Conservation (phyloP, 805 yeast genomes). For the Cyberlindnera maclurae region DNA sequence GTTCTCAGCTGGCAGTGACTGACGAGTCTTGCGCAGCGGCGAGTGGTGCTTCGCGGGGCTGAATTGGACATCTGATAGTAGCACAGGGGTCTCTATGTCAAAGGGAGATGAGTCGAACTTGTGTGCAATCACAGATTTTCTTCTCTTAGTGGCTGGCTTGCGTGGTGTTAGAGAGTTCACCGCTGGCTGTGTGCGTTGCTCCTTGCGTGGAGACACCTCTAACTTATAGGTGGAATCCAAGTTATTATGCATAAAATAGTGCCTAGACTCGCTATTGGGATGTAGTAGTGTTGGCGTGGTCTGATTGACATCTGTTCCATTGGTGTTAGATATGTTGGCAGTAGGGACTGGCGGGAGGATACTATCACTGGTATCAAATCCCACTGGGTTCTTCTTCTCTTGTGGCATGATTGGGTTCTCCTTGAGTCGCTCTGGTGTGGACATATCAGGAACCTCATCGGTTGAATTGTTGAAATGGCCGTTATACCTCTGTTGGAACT, state of each 20-base stretch:
- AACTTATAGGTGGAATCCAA: slow-evolving; percentile 20
- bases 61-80: slow-evolving; percentile 22
- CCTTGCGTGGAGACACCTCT: slow-evolving; percentile 21
- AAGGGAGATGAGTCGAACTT: slow-evolving; percentile 24
- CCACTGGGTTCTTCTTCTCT: slow-evolving; percentile 8
- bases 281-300: slow-evolving; percentile 21
- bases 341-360: slow-evolving; percentile 22
- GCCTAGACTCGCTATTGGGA: slow-evolving; percentile 9
- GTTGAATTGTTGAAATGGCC: slow-evolving; percentile 4
- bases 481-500: slow-evolving; percentile 13
- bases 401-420: slow-evolving; percentile 25
- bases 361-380: slow-evolving; percentile 24
- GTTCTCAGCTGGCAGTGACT: slow-evolving; percentile 2
- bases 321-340: slow-evolving; percentile 19
- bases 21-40: slow-evolving; percentile 10
- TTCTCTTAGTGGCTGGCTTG: slow-evolving; percentile 13
- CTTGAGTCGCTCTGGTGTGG: slow-evolving; percentile 2
- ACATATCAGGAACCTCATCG: background rate
- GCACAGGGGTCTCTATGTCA: slow-evolving; percentile 22
- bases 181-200: slow-evolving; percentile 8
- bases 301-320: slow-evolving; percentile 22
- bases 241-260: slow-evolving; percentile 18
- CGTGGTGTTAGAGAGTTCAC: slow-evolving; percentile 21
- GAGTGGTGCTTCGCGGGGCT: slow-evolving; percentile 16
- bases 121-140: slow-evolving; percentile 22